phyloP scores from a whole-genome alignment of 2,329 filamentous ascomycete species.

The Colletotrichum sp. region DNA sequence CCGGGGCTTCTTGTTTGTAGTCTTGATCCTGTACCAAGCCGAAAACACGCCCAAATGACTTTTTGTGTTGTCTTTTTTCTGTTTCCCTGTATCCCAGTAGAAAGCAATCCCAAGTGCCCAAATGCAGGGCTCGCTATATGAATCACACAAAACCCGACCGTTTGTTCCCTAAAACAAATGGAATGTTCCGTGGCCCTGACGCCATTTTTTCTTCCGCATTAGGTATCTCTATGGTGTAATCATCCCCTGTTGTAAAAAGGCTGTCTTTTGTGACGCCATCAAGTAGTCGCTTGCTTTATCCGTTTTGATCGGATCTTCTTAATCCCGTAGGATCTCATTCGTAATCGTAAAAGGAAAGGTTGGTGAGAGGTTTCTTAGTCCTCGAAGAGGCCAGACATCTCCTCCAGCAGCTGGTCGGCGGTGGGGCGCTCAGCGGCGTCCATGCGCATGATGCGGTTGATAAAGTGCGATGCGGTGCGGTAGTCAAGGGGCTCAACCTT shows the following conservation, averaged over 20 bases:
- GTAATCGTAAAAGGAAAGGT: not conserved
- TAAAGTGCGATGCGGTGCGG: conserved; percentile 15
- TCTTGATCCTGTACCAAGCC: not conserved
- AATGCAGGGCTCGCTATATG: not conserved
- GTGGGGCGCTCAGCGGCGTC: conserved; percentile 16
- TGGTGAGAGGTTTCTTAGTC: not conserved
- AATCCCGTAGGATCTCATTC: not conserved
- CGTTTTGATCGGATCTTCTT: not conserved
- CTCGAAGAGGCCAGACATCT: conserved; percentile 17
- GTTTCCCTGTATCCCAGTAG: not conserved
- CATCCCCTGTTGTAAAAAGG: not conserved
- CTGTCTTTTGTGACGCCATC: not conserved
- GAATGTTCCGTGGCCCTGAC: not conserved
- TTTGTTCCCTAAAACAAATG: not conserved
- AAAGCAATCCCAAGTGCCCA: not conserved
- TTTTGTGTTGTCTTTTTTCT: not conserved
- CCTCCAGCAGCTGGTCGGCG: conserved; percentile 15
- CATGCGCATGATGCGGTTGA: conserved; percentile 21
- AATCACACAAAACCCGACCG: not conserved
- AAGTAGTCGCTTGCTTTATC: not conserved
- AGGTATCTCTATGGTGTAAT: not conserved
- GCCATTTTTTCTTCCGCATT: conserved; percentile 7
- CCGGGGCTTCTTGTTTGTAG: not conserved
- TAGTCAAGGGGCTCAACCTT: conserved; percentile 17
- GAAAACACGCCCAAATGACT: not conserved